Base-by-base conservation (phyloP, 2,329 filamentous ascomycete species). In the Alternaria sp. region DNA sequence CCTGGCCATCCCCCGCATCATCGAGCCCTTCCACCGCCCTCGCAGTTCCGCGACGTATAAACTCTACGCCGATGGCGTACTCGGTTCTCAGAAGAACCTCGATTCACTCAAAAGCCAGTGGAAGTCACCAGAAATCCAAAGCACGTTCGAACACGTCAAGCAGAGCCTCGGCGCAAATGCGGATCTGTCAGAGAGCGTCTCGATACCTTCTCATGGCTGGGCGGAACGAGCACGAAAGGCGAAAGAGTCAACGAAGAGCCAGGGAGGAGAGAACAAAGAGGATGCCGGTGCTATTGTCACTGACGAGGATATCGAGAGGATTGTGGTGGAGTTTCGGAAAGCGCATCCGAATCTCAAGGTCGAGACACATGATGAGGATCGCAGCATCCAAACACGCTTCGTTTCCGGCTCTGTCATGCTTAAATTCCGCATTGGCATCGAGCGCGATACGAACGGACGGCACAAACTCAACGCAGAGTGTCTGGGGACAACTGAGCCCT, bases 1-100 rank as follows among this genome's bases (percentile, higher is more conserved):
- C 56, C 75, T 80, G 10, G 76, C 80, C 2, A 79, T 85, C 21
- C 82, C 82, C 6, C 76, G 77, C 14, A 72, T 84, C 20, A 74
- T 84, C 37, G 70, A 79, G 10, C 82, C 82, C 3, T 76, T 85
- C 44, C 71, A 71, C 46, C 65, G 66, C 6, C 64, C 73, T 14
- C 69, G 72, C 9, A 70, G 66, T 25, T 69, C 77, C 9, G 70
- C 77, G 5, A 75, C 81, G 20, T 82, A 80, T 70, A 75, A 73
- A 53, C 71, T 77, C 14, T 78, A 82, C 55, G 80, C 79, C 51
- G 74, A 79, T 33, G 76, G 79, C 18, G 78, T 82, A 5, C 62
- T 78, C 20, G 68, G 71, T 26, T 75, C 79, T 5, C 75, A 78
- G 28, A 76, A 74, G 23, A 75, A 77, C 23, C 71, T 84, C 49